These are phyloP conservation scores for Teratosphaeria nubilosa DNA, from an alignment of 2,329 filamentous ascomycete genomes.

Conservation along the genomic window DNA sequence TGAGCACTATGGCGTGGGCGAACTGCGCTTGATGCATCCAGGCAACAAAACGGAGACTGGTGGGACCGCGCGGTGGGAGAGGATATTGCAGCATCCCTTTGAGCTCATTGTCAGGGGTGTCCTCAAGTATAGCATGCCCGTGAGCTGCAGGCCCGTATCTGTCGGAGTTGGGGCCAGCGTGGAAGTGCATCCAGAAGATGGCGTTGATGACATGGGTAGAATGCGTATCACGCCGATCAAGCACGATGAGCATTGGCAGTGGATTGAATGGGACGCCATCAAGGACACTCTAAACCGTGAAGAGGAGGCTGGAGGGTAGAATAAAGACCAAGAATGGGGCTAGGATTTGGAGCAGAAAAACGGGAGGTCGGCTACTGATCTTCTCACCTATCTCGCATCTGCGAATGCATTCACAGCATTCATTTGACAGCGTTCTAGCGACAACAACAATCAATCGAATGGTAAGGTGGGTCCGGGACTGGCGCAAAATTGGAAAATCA, in stretches of 20 bases:
- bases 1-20: constrained; percentile 63
- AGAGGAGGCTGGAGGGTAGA: not conserved
- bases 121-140: constrained; percentile 65
- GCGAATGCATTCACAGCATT: not conserved
- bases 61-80: constrained; percentile 79
- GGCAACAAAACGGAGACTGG: constrained; percentile 79
- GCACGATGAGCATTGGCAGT: constrained; percentile 21
- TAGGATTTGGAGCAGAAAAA: not conserved
- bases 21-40: constrained; percentile 70
- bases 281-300: constrained; percentile 7
- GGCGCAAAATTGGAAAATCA: not conserved
- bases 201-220: constrained; percentile 19
- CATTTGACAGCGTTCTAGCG: not conserved
- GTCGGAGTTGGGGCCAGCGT: constrained; percentile 37
- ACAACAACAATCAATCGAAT: not conserved
- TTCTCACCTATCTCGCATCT: not conserved
- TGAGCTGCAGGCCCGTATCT: constrained; percentile 46
- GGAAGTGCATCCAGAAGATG: constrained; percentile 31
- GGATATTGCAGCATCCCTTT: constrained; percentile 82
- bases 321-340: not conserved
- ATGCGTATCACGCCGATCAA: constrained; percentile 22
- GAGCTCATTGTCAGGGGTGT: constrained; percentile 87
- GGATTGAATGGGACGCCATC: constrained; percentile 20
- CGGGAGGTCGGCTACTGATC: not conserved
- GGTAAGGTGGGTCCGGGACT: not conserved